Base-by-base conservation (phyloP, 257 asterid genomes). In the Solanum bulbocastanum region DNA sequence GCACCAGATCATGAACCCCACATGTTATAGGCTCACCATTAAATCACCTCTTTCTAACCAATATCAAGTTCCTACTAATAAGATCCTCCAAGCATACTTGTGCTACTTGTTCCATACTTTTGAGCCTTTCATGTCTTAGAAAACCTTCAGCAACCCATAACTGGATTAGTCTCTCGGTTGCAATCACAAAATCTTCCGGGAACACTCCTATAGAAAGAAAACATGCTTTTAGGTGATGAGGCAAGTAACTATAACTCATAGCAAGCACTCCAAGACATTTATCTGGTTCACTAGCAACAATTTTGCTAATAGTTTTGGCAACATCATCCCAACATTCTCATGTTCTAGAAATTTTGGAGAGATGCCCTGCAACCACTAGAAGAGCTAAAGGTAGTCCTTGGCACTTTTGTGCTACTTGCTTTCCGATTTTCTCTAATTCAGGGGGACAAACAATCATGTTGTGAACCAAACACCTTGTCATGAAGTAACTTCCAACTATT, bases 81-180 rank as follows among this genome's bases (percentile, higher is more conserved):
- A 86, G 85, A 73, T 86, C 85, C 35, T 33, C 25, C 32, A 74
- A 86, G 14, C 42, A 74, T 0, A 74, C 74, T 40, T 8, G 5
- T 74, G 30, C 84, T 18, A 23, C 37, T 25, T 32, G 20, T 37
- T 73, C 88, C 66, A 58, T 20, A 58, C 66, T 58, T 58, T 20
- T 58, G 66, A 58, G 25, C 12, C 66, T 58, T 58, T 58, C 66
- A 36, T 86, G 75, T 23, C 25, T 12, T 36, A 74, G 27, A 36
- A 74, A 86, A 32, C 85, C 85, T 71, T 86, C 85, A 11, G 85
- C 32, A 33, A 74, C 75, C 88, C 85, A 86, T 44, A 86, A 86
- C 15, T 74, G 44, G 8, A 86, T 49, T 84, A 86, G 25, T 32
- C 14, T 86, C 75, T 56, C n/a, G 10, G n/a, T 20, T 58, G 25